phyloP scores from a whole-genome alignment of 202 grass and related monocot genomes.

The Zizania palustris region DNA sequence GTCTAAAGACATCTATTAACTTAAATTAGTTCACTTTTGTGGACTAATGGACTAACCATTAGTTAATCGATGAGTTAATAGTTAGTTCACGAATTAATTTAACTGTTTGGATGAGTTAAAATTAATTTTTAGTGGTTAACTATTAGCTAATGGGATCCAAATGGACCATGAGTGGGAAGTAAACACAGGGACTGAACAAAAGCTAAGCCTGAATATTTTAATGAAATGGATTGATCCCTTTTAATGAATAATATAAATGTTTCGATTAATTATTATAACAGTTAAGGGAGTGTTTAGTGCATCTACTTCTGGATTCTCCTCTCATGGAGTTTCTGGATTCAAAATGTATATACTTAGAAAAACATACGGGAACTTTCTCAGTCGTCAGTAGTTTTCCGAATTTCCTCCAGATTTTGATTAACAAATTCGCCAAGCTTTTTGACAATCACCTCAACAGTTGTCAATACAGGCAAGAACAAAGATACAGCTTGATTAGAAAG shows the following conservation, averaged over 20 bases:
- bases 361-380: conserved; percentile 89
- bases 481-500: conserved; percentile 43
- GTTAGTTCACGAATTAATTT: too few species aligned
- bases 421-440: conserved; percentile 85
- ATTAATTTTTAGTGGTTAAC: too few species aligned
- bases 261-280: not conserved
- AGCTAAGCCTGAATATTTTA: not conserved
- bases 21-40: too few species aligned
- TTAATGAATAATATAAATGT: not conserved
- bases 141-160: too few species aligned
- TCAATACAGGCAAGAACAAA: conserved; percentile 62
- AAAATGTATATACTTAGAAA: not conserved
- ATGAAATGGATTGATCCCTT: not conserved
- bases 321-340: too few species aligned
- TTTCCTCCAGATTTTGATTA: conserved; percentile 82
- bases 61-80: too few species aligned
- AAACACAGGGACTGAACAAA: not conserved
- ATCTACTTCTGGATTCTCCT: not conserved
- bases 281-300: not conserved
- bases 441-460: conserved; percentile 69
- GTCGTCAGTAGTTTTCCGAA: conserved; percentile 66
- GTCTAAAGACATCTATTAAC: too few species aligned
- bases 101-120: too few species aligned
- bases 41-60: too few species aligned
- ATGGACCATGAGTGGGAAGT: not conserved